Percentiles rank a stretch among this genome's conserved stretches.
Evolutionary conservation across 768 basidiomycete species (phyloP).

Genomic region (Calocybe gangraenosa): DNA sequence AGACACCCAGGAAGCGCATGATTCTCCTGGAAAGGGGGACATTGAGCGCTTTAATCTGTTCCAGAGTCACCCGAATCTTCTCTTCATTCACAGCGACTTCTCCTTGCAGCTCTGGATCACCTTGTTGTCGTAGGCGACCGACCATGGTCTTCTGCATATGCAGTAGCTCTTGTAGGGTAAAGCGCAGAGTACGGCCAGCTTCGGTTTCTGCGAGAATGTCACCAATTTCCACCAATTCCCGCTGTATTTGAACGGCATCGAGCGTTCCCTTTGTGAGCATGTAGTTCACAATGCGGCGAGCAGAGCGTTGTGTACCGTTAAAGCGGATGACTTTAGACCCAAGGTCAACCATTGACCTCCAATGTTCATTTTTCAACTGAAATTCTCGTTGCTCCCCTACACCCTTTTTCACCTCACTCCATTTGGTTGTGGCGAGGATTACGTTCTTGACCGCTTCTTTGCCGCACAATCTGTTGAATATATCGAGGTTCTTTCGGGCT

Average conservation of each 20-base stretch:
- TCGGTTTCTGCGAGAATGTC: conserved; percentile 14
- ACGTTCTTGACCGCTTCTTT: conserved; percentile 39
- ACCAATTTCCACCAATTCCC: conserved; percentile 13
- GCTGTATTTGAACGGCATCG: conserved; percentile 15
- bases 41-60: conserved; percentile 15
- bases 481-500: conserved; percentile 40
- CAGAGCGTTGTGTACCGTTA: conserved; percentile 10
- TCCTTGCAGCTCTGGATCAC: conserved; percentile 2
- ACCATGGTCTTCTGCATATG: conserved; percentile 11
- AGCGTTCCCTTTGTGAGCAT: conserved; percentile 10
- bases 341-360: conserved; percentile 14
- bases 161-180: conserved; percentile 13
- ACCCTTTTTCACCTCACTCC: conserved; percentile 28
- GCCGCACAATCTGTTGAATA: conserved; percentile 48
- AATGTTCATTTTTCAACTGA: conserved; percentile 14
- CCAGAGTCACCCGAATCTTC: conserved; percentile 11
- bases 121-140: not conserved
- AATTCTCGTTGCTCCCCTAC: conserved; percentile 12
- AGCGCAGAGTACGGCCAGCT: conserved; percentile 13
- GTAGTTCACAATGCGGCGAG: conserved; percentile 14
- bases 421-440: conserved; percentile 46
- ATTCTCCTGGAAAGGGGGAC: conserved; percentile 14
- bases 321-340: conserved; percentile 16
- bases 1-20: conserved; percentile 9
- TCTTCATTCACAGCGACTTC: conserved; percentile 8